Base-by-base conservation (phyloP, 345 rosid genomes). In the Lumnitzera littorea region DNA sequence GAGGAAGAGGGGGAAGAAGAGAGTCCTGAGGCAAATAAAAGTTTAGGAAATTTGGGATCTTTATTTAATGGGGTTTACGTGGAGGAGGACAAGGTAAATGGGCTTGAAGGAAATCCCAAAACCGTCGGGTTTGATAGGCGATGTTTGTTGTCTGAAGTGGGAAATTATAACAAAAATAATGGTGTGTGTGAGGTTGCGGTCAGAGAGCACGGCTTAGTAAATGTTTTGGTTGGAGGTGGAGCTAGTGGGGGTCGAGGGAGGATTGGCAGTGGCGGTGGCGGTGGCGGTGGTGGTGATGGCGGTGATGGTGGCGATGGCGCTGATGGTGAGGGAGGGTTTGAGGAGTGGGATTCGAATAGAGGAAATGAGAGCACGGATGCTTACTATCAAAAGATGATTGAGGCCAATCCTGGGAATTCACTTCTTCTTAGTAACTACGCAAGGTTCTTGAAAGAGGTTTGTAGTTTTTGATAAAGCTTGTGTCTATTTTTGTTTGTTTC, bases 361-460 rank as follows among this genome's bases (percentile, higher is more conserved):
- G 76, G 73, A 56, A 73, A 56, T 50, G 77, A 86, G 60, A 52
- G 48, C 16, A 81, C 82, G 13, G 96, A 94, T 47, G 57, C 64
- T 61, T 88, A 78, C 51, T 90, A 94, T 72, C 88, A 67, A 65
- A 83, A 67, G 66, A 84, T 94, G 96, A 84, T 89, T 50, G 87
- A 87, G 56, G 96, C 88, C 0, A 78, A 94, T 75, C 99, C 99
- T 55, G 85, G 81, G 62, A 89, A 89, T 36, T 57, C 86, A 5
- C 83, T 94, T 55, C 70, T 94, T 60, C 91, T 94, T 13, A 70
- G 87, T 63, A 89, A 89, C 66, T 94, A 94, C 59, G 97, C 97
- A 2, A 85, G 65, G 66, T 94, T 81, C 73, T 75, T 92, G 84
- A 92, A 87, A 71, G 96, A 92, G 91, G 96, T 85, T 60, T 1